Evolutionary conservation across 495 filamentous ascomycete genomes (phyloP).

Genomic region (Penicillium lagena): DNA sequence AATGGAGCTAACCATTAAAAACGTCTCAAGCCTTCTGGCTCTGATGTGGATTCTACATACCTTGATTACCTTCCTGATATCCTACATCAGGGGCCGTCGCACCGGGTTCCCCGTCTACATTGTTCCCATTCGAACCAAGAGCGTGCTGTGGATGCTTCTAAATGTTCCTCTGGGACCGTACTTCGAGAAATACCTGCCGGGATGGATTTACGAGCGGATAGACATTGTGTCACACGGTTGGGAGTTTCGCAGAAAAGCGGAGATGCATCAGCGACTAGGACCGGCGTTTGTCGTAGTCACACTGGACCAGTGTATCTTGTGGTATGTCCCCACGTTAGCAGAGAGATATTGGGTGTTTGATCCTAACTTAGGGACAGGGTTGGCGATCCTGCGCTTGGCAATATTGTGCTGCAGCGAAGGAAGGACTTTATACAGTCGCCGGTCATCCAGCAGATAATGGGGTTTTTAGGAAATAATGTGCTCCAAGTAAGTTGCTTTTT

Average conservation of each 20-base stretch:
- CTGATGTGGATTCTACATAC: no score
- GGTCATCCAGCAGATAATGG: constrained; percentile 13
- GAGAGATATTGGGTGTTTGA: neutral
- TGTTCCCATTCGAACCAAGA: constrained; percentile 42
- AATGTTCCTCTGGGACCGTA: constrained; percentile 9
- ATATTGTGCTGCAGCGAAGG: constrained; percentile 17
- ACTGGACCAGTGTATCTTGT: constrained; percentile 15
- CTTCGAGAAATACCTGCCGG: constrained; percentile 15
- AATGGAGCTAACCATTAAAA: no score
- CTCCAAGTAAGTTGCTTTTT: constrained; percentile 12
- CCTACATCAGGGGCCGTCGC: constrained; percentile 32
- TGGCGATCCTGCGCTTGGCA: constrained; percentile 16
- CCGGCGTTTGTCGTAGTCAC: constrained; percentile 19
- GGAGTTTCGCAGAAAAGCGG: constrained; percentile 17
- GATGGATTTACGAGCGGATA: constrained; percentile 9
- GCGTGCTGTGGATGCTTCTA: constrained; percentile 14
- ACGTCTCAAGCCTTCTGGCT: no score
- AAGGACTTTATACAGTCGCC: constrained; percentile 21
- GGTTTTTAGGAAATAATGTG: constrained; percentile 23
- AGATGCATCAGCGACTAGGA: constrained; percentile 11
- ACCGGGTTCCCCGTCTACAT: constrained; percentile 57
- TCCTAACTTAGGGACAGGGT: constrained; percentile 1
- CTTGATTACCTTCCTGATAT: no score
- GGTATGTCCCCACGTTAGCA: constrained; percentile 5
- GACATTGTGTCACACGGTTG: constrained; percentile 18